A percentile compares a stretch with the other conserved stretches of the same genome.
phyloP scores from a whole-genome alignment of 73 alveolate genomes.

The Blepharisma stoltei region DNA sequence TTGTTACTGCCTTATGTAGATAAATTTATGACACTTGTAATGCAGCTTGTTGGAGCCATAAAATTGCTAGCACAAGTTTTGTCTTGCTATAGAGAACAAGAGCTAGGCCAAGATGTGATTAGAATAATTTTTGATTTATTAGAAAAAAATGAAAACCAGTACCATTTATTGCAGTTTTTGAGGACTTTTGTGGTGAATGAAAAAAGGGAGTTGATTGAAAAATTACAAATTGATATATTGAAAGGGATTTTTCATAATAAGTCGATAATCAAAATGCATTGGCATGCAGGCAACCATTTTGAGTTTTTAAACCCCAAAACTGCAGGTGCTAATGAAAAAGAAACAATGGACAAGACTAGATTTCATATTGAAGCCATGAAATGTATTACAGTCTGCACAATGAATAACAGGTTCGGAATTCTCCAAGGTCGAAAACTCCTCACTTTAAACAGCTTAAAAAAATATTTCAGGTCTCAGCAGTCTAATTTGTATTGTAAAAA shows the following conservation, averaged over 20 bases:
- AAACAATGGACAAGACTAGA: not conserved
- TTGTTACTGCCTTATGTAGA: not conserved
- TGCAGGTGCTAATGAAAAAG: not conserved
- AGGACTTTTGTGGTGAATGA: constrained; percentile 19
- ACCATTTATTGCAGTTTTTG: constrained; percentile 15
- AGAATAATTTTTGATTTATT: not conserved
- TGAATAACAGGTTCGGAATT: not conserved
- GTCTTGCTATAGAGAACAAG: not conserved
- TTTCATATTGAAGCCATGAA: not conserved
- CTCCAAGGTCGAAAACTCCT: not conserved
- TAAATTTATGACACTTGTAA: not conserved
- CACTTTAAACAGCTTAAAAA: not conserved
- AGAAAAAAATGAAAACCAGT: not conserved
- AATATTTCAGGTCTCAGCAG: not conserved
- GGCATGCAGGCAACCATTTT: not conserved
- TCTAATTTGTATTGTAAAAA: not conserved
- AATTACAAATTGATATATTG: not conserved
- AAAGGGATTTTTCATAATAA: not conserved
- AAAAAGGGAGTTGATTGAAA: not conserved
- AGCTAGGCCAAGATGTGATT: not conserved
- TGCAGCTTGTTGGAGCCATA: not conserved
- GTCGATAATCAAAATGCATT: not conserved
- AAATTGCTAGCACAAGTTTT: constrained; percentile 6
- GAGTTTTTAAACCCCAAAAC: not conserved
- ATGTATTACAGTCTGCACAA: not conserved